Percentiles rank a stretch among this genome's conserved stretches.
These are phyloP conservation scores for Exophiala oligosperma DNA, from an alignment of 2,329 filamentous ascomycete species.

Conservation along the genomic window DNA sequence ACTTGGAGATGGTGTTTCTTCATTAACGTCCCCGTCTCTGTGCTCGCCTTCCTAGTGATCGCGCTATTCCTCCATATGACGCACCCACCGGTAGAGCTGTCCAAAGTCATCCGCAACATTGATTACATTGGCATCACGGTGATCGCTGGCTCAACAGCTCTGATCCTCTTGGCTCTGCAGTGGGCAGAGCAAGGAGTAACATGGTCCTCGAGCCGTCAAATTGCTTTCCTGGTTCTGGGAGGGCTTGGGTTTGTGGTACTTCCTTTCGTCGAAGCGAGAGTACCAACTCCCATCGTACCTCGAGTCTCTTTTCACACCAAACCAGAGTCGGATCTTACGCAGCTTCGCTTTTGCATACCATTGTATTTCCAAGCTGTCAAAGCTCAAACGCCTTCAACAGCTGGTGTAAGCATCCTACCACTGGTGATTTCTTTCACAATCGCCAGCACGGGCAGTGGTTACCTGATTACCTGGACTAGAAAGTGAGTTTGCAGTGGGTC, in stretches of 20 bases:
- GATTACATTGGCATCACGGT: slow-evolving; percentile 41
- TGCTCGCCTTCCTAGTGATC: slow-evolving; percentile 22
- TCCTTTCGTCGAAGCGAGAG: background rate
- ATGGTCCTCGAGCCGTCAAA: background rate
- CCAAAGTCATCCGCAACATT: slow-evolving; percentile 28
- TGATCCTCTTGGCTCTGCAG: background rate
- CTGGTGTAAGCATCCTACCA: background rate
- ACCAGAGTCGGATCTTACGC: background rate
- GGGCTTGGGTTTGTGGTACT: background rate
- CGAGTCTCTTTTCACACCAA: background rate
- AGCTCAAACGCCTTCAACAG: background rate
- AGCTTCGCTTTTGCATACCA: background rate
- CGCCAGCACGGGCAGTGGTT: background rate
- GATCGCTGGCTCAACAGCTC: background rate
- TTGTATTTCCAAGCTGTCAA: background rate
- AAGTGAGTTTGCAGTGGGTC: background rate
- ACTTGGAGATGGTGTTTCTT: slow-evolving; percentile 39
- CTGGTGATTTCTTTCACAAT: background rate
- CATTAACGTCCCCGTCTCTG: slow-evolving; percentile 40
- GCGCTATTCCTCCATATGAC: slow-evolving; percentile 37
- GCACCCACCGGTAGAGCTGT: slow-evolving; percentile 29
- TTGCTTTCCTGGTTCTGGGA: background rate
- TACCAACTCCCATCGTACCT: background rate
- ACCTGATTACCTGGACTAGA: background rate
- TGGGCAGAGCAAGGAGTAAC: background rate